Conservation (phyloP, 106 monocot genomes). For the Agapanthus africanus region DNA sequence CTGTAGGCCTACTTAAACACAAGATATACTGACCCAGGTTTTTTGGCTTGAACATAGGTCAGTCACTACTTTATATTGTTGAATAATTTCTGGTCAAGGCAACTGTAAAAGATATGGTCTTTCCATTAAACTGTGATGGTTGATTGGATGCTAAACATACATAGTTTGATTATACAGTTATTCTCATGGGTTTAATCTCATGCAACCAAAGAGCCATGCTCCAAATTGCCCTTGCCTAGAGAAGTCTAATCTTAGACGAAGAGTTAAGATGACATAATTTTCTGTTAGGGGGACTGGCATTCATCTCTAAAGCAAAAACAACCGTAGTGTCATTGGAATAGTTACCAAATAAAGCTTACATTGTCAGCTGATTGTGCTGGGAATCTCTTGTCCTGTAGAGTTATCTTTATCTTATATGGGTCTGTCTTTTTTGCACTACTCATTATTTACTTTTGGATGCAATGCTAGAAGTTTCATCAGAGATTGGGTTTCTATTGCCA, state of each 20-base stretch:
- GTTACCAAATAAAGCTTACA: too few relatives aligned
- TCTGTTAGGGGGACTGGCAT: neutral
- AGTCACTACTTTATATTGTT: neutral
- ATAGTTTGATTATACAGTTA: neutral
- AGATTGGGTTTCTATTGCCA: constrained; percentile 85
- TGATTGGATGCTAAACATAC: neutral
- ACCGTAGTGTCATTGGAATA: neutral
- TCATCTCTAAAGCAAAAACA: neutral
- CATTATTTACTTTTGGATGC: neutral
- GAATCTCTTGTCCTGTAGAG: too few relatives aligned
- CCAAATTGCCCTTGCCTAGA: neutral
- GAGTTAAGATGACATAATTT: neutral
- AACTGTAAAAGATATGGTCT: neutral
- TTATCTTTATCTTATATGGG: too few relatives aligned
- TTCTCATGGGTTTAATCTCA: constrained; percentile 1
- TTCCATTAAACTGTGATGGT: neutral
- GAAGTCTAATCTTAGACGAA: neutral
- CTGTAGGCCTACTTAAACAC: neutral
- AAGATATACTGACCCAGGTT: too few relatives aligned
- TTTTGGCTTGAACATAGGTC: too few relatives aligned
- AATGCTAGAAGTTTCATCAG: constrained; percentile 56
- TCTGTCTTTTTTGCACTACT: neutral
- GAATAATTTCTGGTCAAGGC: neutral
- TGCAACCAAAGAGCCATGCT: neutral
- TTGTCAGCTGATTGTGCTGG: too few relatives aligned